phyloP scores from a whole-genome alignment of 805 yeast species.

The Maudiozyma bulderi region DNA sequence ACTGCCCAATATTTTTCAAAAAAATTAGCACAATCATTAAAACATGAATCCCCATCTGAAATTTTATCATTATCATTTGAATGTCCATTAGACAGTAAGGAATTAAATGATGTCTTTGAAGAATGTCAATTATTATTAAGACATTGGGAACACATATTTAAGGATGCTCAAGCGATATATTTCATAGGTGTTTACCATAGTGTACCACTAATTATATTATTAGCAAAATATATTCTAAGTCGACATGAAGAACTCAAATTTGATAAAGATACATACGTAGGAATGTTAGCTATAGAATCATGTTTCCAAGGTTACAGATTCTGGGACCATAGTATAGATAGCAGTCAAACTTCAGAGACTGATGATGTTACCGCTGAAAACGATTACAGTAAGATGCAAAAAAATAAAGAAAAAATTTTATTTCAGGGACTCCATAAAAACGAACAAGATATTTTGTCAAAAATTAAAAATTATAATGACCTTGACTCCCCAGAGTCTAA shows the following conservation, averaged over 20 bases:
- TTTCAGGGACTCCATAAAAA: constrained; percentile 21
- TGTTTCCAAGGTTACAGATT: constrained; percentile 31
- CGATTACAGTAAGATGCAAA: constrained; percentile 19
- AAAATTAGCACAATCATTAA: constrained; percentile 24
- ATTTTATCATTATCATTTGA: constrained; percentile 28
- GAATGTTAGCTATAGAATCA: constrained; percentile 31
- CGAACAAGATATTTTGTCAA: constrained; percentile 18
- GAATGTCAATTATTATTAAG: constrained; percentile 36
- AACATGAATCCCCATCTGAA: constrained; percentile 17
- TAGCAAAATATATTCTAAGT: constrained; percentile 38
- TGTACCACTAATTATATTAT: constrained; percentile 39
- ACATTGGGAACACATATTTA: constrained; percentile 41
- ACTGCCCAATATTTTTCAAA: constrained; percentile 22
- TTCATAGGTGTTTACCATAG: constrained; percentile 46
- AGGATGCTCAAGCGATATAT: constrained; percentile 40
- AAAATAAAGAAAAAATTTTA: constrained; percentile 22
- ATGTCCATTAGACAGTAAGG: constrained; percentile 25
- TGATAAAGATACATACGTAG: constrained; percentile 18
- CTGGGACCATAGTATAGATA: constrained; percentile 34
- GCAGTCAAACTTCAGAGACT: constrained; percentile 2
- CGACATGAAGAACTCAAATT: constrained; percentile 14
- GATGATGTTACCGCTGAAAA: constrained; percentile 6
- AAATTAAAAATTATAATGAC: constrained; percentile 32
- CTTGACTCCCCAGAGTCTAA: constrained; percentile 32
- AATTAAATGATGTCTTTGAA: constrained; percentile 29